Evolutionary conservation across 106 monocot genomes (phyloP).

Genomic region (Platanthera guangdongensis): DNA sequence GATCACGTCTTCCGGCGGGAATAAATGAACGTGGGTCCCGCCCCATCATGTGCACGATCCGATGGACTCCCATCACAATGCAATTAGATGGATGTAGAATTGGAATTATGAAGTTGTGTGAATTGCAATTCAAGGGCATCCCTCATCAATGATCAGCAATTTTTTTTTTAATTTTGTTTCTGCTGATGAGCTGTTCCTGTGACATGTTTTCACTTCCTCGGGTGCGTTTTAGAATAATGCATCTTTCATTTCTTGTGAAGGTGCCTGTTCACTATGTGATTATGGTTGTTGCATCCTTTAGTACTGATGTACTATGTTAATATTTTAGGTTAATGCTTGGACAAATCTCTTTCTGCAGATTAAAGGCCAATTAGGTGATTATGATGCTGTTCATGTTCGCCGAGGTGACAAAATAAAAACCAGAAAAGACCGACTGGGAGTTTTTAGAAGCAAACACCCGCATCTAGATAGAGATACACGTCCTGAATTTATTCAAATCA

Average conservation of each 20-base stretch:
- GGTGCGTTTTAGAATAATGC: neutral
- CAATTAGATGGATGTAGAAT: neutral
- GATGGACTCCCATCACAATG: no score
- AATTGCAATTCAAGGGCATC: no score
- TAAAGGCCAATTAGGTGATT: constrained; percentile 70
- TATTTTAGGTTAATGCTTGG: neutral
- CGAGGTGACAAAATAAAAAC: constrained; percentile 88
- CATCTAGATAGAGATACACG: constrained; percentile 94
- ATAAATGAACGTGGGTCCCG: no score
- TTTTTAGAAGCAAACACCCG: constrained; percentile 58
- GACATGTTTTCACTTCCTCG: neutral
- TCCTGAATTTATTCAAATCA: constrained; percentile 69
- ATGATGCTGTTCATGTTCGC: constrained; percentile 96
- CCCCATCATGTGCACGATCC: no score
- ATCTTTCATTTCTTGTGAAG: neutral
- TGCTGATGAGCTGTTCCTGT: no score
- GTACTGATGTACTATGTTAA: neutral
- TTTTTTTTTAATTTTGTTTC: no score
- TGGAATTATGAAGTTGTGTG: neutral
- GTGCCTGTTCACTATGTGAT: neutral
- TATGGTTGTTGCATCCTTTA: neutral
- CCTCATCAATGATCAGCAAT: no score
- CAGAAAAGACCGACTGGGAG: constrained; percentile 81
- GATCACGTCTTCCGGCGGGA: no score
- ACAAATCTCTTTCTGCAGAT: constrained; percentile 14